phyloP scores from a whole-genome alignment of 768 basidiomycete genomes.

The Serendipita sp. region DNA sequence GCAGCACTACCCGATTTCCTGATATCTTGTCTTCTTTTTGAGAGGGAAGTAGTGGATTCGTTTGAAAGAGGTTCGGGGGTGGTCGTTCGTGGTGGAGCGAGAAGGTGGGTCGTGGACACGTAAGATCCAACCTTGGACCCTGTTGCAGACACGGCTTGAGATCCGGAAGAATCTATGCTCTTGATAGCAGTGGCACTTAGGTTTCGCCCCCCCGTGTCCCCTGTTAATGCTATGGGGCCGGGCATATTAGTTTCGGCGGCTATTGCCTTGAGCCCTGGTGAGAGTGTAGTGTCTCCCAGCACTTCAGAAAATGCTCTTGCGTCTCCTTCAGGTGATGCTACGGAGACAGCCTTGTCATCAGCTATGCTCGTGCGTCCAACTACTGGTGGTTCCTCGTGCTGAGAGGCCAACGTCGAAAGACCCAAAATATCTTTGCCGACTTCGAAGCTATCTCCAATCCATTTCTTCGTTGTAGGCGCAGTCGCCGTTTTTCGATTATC shows the following conservation, averaged over 20 bases:
- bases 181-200: neutral
- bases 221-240: neutral
- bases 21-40: neutral
- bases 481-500: conserved; percentile 19
- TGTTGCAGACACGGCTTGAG: neutral
- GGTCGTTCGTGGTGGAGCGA: neutral
- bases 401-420: neutral
- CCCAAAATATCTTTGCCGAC: conserved; percentile 55
- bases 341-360: neutral
- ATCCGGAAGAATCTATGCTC: neutral
- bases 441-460: conserved; percentile 65
- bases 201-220: neutral
- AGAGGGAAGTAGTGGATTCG: neutral
- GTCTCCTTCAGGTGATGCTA: neutral
- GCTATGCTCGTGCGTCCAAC: neutral
- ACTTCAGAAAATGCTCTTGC: neutral
- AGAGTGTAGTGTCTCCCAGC: neutral
- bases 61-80: neutral
- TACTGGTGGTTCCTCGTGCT: neutral
- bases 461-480: conserved; percentile 23
- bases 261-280: neutral
- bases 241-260: neutral
- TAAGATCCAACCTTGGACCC: neutral
- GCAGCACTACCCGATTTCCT: neutral
- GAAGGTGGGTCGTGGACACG: neutral